These are phyloP conservation scores for Pisolithus microcarpus DNA, from an alignment of 768 basidiomycete species.

Conservation along the genomic window DNA sequence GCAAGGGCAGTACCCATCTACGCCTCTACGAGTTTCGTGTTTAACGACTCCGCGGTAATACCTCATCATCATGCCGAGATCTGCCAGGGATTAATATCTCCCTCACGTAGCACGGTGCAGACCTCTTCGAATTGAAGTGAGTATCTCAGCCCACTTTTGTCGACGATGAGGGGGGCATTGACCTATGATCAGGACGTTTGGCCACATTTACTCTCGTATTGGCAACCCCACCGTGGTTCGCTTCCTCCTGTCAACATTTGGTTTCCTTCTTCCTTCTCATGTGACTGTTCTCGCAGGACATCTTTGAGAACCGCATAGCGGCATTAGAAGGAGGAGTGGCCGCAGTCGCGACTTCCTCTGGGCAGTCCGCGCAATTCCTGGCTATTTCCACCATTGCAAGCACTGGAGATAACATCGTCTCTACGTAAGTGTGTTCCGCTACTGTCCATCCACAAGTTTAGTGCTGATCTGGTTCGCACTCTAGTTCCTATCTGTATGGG, in stretches of 20 bases:
- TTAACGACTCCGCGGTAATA: conserved; percentile 45
- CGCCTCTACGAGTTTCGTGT: conserved; percentile 47
- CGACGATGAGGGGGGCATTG: not conserved
- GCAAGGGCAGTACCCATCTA: conserved; percentile 63
- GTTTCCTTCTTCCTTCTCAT: not conserved
- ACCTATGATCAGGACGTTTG: conserved; percentile 26
- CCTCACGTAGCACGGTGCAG: conserved; percentile 40
- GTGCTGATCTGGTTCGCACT: not conserved
- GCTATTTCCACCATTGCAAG: conserved; percentile 45
- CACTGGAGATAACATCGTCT: conserved; percentile 59
- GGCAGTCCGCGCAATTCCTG: conserved; percentile 58
- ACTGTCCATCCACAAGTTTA: not conserved
- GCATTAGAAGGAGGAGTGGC: conserved; percentile 58
- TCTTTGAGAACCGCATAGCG: conserved; percentile 60
- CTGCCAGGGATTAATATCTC: conserved; percentile 3
- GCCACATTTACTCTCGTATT: conserved; percentile 50
- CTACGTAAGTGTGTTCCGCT: conserved; percentile 33
- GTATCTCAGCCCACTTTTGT: not conserved
- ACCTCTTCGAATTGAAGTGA: conserved; percentile 43
- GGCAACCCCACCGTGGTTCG: conserved; percentile 51
- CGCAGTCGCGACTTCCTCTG: conserved; percentile 50
- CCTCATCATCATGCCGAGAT: not conserved
- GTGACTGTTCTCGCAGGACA: conserved; percentile 33
- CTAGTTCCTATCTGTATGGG: conserved; percentile 50
- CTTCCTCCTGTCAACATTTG: conserved; percentile 1